Evolutionary conservation across 148 eudicot species (phyloP).

Genomic region (Silene uniflora): DNA sequence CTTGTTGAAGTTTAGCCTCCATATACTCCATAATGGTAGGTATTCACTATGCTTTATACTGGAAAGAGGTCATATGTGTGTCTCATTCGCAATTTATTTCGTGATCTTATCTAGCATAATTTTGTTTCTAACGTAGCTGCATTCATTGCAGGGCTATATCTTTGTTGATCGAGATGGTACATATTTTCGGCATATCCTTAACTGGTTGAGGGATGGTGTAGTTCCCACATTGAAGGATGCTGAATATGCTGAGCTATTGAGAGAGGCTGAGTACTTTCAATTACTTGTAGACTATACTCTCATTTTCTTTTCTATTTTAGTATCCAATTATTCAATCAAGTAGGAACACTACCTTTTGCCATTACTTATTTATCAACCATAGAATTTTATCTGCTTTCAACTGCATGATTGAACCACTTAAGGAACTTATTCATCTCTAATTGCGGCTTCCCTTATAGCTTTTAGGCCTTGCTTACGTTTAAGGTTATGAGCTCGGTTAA

Average conservation of each 20-base stretch:
- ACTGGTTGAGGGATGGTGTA: constrained; percentile 94
- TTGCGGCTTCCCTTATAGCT: too few relatives aligned
- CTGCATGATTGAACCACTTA: not conserved
- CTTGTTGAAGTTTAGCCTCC: not conserved
- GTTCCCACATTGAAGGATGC: constrained; percentile 61
- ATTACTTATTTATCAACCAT: too few relatives aligned
- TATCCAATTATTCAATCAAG: not conserved
- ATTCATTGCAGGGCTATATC: constrained; percentile 58
- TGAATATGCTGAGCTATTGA: constrained; percentile 69
- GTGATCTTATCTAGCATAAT: not conserved
- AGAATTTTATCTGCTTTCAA: not conserved
- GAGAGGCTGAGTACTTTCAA: constrained; percentile 91
- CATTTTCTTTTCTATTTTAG: constrained; percentile 3
- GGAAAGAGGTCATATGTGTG: not conserved
- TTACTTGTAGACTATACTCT: constrained; percentile 55
- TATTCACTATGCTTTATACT: constrained; percentile 3
- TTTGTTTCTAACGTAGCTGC: not conserved
- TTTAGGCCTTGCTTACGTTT: not conserved
- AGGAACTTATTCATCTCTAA: not conserved
- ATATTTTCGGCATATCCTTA: constrained; percentile 85
- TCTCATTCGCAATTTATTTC: not conserved
- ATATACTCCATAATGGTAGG: not conserved
- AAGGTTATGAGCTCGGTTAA: not conserved
- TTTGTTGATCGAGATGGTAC: constrained; percentile 93
- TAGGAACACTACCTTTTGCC: not conserved